A percentile compares a stretch with the other conserved stretches of the same genome.
Evolutionary conservation across 2,329 filamentous ascomycete species (phyloP).

Genomic region (Ophioceras dolichostomum): DNA sequence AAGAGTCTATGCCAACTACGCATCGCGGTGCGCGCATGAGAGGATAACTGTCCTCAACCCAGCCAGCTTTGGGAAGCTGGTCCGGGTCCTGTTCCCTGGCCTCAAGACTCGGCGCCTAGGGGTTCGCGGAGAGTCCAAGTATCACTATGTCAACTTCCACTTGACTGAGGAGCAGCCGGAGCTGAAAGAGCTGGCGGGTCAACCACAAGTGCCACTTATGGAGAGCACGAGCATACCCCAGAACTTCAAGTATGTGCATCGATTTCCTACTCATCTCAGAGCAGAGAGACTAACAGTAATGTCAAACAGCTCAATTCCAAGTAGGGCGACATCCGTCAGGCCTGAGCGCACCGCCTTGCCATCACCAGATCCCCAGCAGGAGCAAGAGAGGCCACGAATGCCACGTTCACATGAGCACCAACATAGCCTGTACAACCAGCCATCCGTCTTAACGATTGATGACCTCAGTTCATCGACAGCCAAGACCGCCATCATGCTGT

Average conservation of each 20-base stretch:
- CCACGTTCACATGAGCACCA: constrained; percentile 18
- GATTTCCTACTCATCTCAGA: too few species aligned
- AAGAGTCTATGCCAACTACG: constrained; percentile 91
- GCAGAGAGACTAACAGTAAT: constrained; percentile 40
- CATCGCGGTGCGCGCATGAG: constrained; percentile 82
- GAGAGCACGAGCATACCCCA: constrained; percentile 34
- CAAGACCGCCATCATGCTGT: constrained; percentile 47
- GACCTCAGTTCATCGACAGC: constrained; percentile 42
- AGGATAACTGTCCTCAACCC: constrained; percentile 92
- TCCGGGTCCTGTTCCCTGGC: constrained; percentile 89
- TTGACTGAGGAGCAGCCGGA: constrained; percentile 45
- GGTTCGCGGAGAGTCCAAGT: constrained; percentile 93
- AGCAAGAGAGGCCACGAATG: constrained; percentile 12
- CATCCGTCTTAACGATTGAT: constrained; percentile 42
- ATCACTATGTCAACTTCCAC: constrained; percentile 73
- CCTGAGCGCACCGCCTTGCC: constrained; percentile 22
- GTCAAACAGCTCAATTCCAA: constrained; percentile 9
- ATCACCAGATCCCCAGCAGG: constrained; percentile 23
- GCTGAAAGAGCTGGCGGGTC: constrained; percentile 28
- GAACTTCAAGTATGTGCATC: constrained; percentile 36
- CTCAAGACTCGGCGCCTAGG: constrained; percentile 86
- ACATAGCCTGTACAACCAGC: constrained; percentile 48
- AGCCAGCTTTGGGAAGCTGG: constrained; percentile 93
- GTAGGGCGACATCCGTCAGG: constrained; percentile 5
- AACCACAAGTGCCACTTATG: constrained; percentile 34